Base-by-base conservation (phyloP, 768 basidiomycete species). In the Asterophora parasitica region DNA sequence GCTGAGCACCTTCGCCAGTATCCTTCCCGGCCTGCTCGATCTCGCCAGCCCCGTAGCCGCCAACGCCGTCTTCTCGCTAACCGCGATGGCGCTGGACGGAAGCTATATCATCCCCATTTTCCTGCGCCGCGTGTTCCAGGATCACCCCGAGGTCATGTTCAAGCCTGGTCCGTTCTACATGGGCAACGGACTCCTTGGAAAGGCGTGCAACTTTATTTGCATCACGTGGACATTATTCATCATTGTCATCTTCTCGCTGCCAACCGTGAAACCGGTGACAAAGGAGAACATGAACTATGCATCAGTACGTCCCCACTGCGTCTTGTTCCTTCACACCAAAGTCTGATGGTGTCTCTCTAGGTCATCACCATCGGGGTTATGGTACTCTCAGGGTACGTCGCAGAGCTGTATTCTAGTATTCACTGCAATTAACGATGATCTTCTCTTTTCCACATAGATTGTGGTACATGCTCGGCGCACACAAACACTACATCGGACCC, bases 81-180 rank as follows among this genome's bases (percentile, higher is more conserved):
- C 82, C 1, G 85, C 85, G 9, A 86, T 89, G 66, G 83, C 83
- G 4, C 74, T 85, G 31, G 88, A 92, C 62, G 57, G 83, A 48
- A 85, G 83, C 55, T 92, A 92, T 61, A 79, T 90, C 57, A 86
- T 91, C 50, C 90, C 89, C 4, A 89, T 92, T 55, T 78, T 83
- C 61, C 73, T 83, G 65, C 79, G 88, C 34, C 74, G 88, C 26
- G 59, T 82, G 23, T 88, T 75, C 64, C 68, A 74, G 53, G 73
- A 81, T 46, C 89, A 92, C 58, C 85, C 87, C 0, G 88, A 92
- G 40, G 89, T 92, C 31, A 72, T 76, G 57, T 92, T 92, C 74
- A 82, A 78, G 51, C 90, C 90, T 4, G 90, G 90, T 9, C 89
- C 90, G 5, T 91, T 92, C 69, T 91, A 84, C 68, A 82, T 92